Percentiles rank a stretch among this genome's conserved stretches.
phyloP scores from a whole-genome alignment of 352 stramenopile genomes.

The Thalassiosira livingstoniorum region DNA sequence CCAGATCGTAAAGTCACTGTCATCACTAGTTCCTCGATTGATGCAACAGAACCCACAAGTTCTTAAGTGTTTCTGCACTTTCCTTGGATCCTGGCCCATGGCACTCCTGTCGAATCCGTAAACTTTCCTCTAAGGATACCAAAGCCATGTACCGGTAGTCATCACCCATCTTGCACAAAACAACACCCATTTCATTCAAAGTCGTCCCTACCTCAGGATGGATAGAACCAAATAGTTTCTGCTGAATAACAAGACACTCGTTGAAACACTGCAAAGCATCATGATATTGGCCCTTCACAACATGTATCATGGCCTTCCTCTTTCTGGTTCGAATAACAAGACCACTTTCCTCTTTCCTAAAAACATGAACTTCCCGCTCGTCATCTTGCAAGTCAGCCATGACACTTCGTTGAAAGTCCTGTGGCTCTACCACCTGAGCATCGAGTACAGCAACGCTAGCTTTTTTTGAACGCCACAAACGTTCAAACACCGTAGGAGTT shows the following conservation, averaged over 20 bases:
- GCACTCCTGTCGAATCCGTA: slow-evolving; percentile 23
- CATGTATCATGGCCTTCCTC: slow-evolving; percentile 1
- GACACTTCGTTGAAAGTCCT: slow-evolving; percentile 6
- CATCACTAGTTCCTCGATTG: too few species aligned
- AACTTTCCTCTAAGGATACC: slow-evolving; percentile 16
- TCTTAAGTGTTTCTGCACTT: slow-evolving; percentile 8
- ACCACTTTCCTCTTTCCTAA: background rate
- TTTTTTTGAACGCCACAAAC: background rate
- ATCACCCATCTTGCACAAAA: slow-evolving; percentile 23
- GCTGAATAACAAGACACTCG: slow-evolving; percentile 11
- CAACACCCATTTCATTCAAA: slow-evolving; percentile 12
- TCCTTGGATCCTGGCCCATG: slow-evolving; percentile 24
- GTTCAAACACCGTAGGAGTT: background rate
- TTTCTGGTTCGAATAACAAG: slow-evolving; percentile 19
- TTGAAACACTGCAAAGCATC: slow-evolving; percentile 10
- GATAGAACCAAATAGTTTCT: slow-evolving; percentile 22
- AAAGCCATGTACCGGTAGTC: slow-evolving; percentile 28
- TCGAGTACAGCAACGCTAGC: background rate
- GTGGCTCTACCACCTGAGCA: too few species aligned
- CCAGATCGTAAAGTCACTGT: too few species aligned
- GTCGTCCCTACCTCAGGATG: slow-evolving; percentile 7
- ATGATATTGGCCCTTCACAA: background rate
- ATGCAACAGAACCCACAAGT: slow-evolving; percentile 25
- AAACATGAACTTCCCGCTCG: slow-evolving; percentile 14
- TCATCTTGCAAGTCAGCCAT: slow-evolving; percentile 2